A percentile compares a stretch with the other conserved stretches of the same genome.
Conservation (phyloP, 306 rosid genomes). For the Senna siamea region DNA sequence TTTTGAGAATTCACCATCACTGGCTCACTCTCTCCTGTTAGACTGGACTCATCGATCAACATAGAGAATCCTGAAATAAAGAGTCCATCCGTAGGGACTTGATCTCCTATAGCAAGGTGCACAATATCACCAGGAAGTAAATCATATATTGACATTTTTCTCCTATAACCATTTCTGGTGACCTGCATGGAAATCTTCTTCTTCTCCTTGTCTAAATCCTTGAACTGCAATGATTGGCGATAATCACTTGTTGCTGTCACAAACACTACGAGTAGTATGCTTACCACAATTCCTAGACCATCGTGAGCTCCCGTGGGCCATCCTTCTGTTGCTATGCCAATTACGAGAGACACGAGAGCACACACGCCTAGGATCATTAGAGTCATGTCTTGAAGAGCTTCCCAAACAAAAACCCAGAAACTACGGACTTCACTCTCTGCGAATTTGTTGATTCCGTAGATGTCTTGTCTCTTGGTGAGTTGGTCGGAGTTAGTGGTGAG, state of each 20-base stretch:
- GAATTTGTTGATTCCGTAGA: constrained; percentile 78
- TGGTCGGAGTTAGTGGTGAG: constrained; percentile 48
- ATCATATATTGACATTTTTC: constrained; percentile 81
- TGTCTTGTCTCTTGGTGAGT: constrained; percentile 52
- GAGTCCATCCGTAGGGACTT: constrained; percentile 91
- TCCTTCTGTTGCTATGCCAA: constrained; percentile 82
- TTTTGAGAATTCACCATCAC: constrained; percentile 68
- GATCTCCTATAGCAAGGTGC: constrained; percentile 89
- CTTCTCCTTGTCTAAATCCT: constrained; percentile 95
- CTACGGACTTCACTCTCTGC: constrained; percentile 71
- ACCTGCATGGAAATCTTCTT: constrained; percentile 84
- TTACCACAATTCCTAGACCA: constrained; percentile 94
- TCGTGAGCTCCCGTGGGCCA: constrained; percentile 98
- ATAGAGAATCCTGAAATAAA: constrained; percentile 85
- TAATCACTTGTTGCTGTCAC: constrained; percentile 93
- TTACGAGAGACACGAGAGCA: constrained; percentile 75
- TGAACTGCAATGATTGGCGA: constrained; percentile 89
- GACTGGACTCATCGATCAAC: constrained; percentile 88
- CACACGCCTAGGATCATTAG: constrained; percentile 92
- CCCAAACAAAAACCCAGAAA: constrained; percentile 81
- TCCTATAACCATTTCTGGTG: constrained; percentile 88
- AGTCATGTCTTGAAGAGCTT: constrained; percentile 95
- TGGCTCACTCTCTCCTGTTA: constrained; percentile 96
- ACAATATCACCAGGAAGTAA: constrained; percentile 92
- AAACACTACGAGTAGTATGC: constrained; percentile 85